phyloP scores from a whole-genome alignment of 2,329 filamentous ascomycete species.

The Myriosclerotinia duriaeana region DNA sequence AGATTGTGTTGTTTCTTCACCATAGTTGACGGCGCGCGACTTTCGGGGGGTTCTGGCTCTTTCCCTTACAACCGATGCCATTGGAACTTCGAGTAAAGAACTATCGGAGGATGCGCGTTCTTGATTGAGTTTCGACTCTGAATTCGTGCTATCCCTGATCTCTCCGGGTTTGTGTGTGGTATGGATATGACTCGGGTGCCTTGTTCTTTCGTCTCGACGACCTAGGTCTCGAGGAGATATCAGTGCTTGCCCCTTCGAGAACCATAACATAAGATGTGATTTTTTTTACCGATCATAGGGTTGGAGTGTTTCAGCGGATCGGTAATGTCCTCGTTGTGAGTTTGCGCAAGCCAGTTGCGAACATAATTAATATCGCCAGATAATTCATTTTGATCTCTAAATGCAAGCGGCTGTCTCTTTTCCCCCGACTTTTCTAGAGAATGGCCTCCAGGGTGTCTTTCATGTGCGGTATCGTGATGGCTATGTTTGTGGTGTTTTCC shows the following conservation, averaged over 20 bases:
- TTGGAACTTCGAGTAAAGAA: conserved; percentile 30
- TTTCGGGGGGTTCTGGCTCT: background rate
- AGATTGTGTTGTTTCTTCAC: background rate
- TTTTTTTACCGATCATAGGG: background rate
- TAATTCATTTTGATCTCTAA: conserved; percentile 20
- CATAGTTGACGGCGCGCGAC: background rate
- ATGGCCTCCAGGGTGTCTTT: background rate
- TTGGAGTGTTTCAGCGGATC: background rate
- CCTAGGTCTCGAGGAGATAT: background rate
- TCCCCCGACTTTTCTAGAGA: background rate
- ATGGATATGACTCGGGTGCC: background rate
- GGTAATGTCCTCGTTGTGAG: conserved; percentile 24
- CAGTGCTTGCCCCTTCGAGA: background rate
- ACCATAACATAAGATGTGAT: background rate
- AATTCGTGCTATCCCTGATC: background rate
- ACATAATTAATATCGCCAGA: conserved; percentile 34
- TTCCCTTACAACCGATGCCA: conserved; percentile 9
- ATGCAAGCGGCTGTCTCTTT: background rate
- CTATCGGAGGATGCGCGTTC: conserved; percentile 32
- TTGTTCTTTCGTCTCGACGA: background rate
- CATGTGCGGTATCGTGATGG: background rate
- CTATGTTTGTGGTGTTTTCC: background rate
- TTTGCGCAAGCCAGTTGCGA: conserved; percentile 36
- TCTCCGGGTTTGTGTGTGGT: background rate
- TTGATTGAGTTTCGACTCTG: conserved; percentile 21